A percentile compares a stretch with the other conserved stretches of the same genome.
These are phyloP conservation scores for Hippophae tibetana DNA, from an alignment of 306 rosid genomes.

Conservation along the genomic window DNA sequence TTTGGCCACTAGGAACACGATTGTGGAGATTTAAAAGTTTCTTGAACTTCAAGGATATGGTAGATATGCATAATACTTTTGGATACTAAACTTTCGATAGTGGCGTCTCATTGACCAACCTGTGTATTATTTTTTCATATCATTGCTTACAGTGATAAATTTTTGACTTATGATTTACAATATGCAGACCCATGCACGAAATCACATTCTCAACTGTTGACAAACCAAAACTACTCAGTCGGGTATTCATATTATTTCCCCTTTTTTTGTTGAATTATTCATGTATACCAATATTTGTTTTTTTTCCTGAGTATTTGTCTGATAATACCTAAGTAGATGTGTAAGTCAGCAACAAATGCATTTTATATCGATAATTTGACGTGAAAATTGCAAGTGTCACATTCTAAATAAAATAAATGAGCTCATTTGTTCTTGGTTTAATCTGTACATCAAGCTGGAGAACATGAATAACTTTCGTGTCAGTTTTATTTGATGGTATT, in stretches of 20 bases:
- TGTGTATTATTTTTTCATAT: too few relatives aligned
- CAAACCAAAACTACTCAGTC: constrained; percentile 96
- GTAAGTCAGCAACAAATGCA: constrained; percentile 9
- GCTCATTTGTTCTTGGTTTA: constrained; percentile 10
- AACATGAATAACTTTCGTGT: not conserved
- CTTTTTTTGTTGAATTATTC: not conserved
- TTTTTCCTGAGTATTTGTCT: not conserved
- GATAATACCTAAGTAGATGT: not conserved
- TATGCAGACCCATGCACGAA: constrained; percentile 97
- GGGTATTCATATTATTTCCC: constrained; percentile 39
- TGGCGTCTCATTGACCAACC: too few relatives aligned
- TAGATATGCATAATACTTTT: too few relatives aligned
- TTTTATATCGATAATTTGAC: constrained; percentile 7
- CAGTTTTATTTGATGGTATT: not conserved
- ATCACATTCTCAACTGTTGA: constrained; percentile 89
- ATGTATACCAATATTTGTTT: not conserved
- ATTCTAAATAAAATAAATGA: not conserved
- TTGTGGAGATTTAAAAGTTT: not conserved
- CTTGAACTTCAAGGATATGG: too few relatives aligned
- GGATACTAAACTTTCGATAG: too few relatives aligned
- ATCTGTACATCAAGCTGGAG: constrained; percentile 2
- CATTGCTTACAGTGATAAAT: not conserved
- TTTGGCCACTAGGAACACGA: not conserved
- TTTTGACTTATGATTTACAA: constrained; percentile 20
- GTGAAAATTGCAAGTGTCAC: not conserved